Evolutionary conservation across 2,329 filamentous ascomycete species (phyloP).

Genomic region (Pseudogymnoascus sp.): DNA sequence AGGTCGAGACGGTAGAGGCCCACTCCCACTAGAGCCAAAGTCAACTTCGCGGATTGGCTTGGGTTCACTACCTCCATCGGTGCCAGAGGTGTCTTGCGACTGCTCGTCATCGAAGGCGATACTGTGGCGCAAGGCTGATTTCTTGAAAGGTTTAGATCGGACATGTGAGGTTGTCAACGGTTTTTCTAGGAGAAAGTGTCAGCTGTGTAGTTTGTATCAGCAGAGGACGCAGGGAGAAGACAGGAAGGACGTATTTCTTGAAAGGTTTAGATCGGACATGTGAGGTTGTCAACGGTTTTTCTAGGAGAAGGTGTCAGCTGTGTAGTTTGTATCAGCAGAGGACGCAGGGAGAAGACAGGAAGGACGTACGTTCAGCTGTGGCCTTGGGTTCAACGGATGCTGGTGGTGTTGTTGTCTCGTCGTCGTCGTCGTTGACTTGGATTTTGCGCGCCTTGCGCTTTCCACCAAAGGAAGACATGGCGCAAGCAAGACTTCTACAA

Average conservation of each 20-base stretch:
- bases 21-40: conserved; percentile 1
- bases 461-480: conserved; percentile 36
- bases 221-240: conserved; percentile 17
- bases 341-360: conserved; percentile 15
- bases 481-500: background rate
- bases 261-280: conserved; percentile 45
- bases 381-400: conserved; percentile 12
- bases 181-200: conserved; percentile 18
- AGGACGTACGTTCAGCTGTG: conserved; percentile 20
- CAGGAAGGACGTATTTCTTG: conserved; percentile 44
- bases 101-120: conserved; percentile 36
- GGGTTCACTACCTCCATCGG: conserved; percentile 4
- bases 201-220: conserved; percentile 24
- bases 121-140: conserved; percentile 50
- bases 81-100: background rate
- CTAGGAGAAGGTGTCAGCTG: conserved; percentile 22
- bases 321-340: conserved; percentile 22
- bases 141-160: conserved; percentile 45
- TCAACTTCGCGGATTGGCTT: conserved; percentile 10
- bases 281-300: conserved; percentile 10
- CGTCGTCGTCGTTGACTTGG: conserved; percentile 59
- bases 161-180: conserved; percentile 29
- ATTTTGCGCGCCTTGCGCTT: conserved; percentile 71
- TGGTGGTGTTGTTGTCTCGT: conserved; percentile 26
- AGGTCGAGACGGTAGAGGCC: background rate